Base-by-base conservation (phyloP, 1,284 basidiomycete species). In the Sphagnurus paluster region DNA sequence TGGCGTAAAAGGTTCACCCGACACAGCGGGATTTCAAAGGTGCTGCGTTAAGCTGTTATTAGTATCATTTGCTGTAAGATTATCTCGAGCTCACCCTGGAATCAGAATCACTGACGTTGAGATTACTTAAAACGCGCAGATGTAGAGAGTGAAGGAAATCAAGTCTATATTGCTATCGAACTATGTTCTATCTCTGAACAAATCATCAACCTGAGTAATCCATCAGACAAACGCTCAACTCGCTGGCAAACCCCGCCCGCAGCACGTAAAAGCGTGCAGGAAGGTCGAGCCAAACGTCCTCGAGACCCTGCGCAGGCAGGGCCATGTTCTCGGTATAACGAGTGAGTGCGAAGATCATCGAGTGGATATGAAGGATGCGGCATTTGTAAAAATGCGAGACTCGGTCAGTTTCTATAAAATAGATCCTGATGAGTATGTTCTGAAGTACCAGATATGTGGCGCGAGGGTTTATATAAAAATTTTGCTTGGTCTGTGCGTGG, bases 401-500 rank as follows among this genome's bases (percentile, higher is more conserved):
- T 84, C 82, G 84, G 85, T 87, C 83, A 87, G 84, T 84, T 84
- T 81, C 85, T 87, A 84, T 87, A 82, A 77, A 87, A 88, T 68
- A 88, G 85, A 88, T 87, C 85, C 86, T 87, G 71, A 70, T 69
- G 84, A 87, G 84, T 87, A 87, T 87, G 85, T 86, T 87, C 84
- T 83, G 50, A 71, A 57, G 77, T 72, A 61, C 60, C 52, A 24
- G 0, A 24, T 51, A 33, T 36, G 29, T 19, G 13, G 34, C 5
- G 33, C 2, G 1, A 48, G 48, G 4, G 62, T 74, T 61, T 80
- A 77, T 77, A 74, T 21, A 17, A n/a, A 8, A 2, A 21, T 42
- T 55, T 47, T 44, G 2, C 19, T 3, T 69, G 72, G 72, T 63
- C 69, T 62, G 67, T 71, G 69, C 68, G 63, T 37, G 35, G 14